These are phyloP conservation scores for Pseudopyricularia javanii DNA, from an alignment of 2,329 filamentous ascomycete genomes.

Conservation along the genomic window DNA sequence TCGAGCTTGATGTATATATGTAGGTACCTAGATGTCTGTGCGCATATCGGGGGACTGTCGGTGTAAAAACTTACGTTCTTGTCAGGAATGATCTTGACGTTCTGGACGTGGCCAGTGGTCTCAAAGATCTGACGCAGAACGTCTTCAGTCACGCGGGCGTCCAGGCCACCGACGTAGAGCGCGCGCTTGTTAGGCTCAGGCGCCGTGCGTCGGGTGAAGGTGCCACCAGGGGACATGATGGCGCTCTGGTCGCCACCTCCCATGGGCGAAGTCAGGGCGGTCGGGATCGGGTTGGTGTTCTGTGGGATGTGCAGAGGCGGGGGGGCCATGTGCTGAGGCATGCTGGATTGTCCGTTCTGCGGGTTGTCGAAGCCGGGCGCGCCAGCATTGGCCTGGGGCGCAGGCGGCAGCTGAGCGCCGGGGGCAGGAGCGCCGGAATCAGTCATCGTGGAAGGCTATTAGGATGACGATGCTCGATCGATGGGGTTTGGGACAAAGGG, in stretches of 20 bases:
- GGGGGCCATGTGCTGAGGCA: conserved; percentile 71
- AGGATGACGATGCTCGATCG: background rate
- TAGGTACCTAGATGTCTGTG: too few species aligned
- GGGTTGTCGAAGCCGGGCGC: conserved; percentile 68
- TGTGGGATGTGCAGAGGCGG: conserved; percentile 88
- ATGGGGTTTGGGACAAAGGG: background rate
- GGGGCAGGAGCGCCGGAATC: conserved; percentile 56
- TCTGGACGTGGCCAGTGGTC: conserved; percentile 95
- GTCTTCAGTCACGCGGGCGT: conserved; percentile 91
- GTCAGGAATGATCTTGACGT: conserved; percentile 98
- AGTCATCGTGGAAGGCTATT: conserved; percentile 49
- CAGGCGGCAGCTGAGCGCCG: conserved; percentile 55
- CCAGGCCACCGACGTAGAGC: conserved; percentile 87
- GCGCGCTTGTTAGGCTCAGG: conserved; percentile 98
- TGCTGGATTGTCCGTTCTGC: conserved; percentile 54
- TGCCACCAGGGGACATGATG: conserved; percentile 77
- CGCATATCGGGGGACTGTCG: too few species aligned
- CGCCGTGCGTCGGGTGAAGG: conserved; percentile 76
- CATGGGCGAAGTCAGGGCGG: conserved; percentile 80
- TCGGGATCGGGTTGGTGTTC: conserved; percentile 92
- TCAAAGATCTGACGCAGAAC: conserved; percentile 97
- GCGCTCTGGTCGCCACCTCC: conserved; percentile 48
- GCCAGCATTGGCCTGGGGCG: conserved; percentile 55
- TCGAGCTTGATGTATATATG: too few species aligned
- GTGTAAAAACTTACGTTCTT: conserved; percentile 72